phyloP scores from a whole-genome alignment of 306 rosid species.

The Fragaria vesca region DNA sequence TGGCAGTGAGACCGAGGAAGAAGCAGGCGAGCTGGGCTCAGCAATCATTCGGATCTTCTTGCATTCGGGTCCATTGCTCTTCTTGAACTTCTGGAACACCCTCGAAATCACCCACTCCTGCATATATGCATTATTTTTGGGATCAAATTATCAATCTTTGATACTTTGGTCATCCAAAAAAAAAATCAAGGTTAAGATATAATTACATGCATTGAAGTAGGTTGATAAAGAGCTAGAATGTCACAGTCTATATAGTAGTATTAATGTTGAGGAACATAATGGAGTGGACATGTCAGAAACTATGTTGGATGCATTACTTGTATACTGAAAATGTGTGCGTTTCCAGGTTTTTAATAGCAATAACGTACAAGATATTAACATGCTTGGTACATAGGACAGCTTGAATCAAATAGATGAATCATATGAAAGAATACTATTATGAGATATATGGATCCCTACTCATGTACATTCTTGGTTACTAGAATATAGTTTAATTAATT shows the following conservation, averaged over 20 bases:
- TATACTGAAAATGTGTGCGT: neutral
- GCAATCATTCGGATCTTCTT: slow-evolving; percentile 43
- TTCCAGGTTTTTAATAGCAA: neutral
- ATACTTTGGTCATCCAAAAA: neutral
- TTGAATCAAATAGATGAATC: neutral
- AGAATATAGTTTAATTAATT: neutral
- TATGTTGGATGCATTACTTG: neutral
- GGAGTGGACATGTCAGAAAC: neutral
- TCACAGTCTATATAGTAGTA: neutral
- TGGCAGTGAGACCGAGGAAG: slow-evolving; percentile 81
- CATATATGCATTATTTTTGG: slow-evolving; percentile 25
- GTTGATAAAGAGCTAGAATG: neutral
- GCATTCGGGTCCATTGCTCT: slow-evolving; percentile 28
- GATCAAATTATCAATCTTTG: neutral
- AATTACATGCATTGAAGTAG: neutral
- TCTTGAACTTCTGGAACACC: slow-evolving; percentile 60
- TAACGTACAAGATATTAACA: neutral
- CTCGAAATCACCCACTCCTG: slow-evolving; percentile 98
- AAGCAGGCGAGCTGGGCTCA: slow-evolving; percentile 81
- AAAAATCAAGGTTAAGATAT: neutral
- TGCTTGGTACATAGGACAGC: neutral
- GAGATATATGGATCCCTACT: neutral
- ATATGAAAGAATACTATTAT: neutral
- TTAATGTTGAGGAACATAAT: neutral
- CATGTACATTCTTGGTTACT: neutral